Evolutionary conservation across 345 rosid genomes (phyloP).

Genomic region (Angophora floribunda): DNA sequence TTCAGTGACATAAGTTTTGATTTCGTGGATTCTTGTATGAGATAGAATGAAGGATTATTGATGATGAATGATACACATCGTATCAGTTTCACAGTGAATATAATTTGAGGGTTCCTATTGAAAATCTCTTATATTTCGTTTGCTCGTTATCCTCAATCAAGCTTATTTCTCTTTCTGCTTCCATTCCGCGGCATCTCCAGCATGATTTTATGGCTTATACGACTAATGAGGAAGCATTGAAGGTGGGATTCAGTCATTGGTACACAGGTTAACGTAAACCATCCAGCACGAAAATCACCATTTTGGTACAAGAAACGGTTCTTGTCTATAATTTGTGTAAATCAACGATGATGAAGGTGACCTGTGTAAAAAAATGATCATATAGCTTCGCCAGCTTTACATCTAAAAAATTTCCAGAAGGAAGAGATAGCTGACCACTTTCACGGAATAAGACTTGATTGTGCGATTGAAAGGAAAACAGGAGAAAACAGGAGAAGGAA

Average conservation of each 20-base stretch:
- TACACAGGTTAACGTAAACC: neutral
- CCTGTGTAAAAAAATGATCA: neutral
- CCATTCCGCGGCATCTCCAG: neutral
- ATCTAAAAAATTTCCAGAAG: neutral
- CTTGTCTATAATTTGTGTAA: neutral
- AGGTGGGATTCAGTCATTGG: neutral
- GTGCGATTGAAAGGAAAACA: neutral
- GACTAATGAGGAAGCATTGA: neutral
- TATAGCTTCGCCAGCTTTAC: neutral
- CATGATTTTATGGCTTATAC: neutral
- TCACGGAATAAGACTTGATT: neutral
- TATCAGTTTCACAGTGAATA: neutral
- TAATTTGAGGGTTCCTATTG: neutral
- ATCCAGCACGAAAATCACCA: neutral
- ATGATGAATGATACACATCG: neutral
- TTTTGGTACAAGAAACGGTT: neutral
- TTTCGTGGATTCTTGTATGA: neutral
- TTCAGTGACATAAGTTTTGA: neutral
- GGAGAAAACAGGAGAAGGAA: neutral
- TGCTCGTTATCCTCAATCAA: neutral
- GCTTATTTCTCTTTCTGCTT: neutral
- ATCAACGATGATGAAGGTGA: neutral
- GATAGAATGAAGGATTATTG: neutral
- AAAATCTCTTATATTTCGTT: neutral
- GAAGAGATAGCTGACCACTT: neutral